phyloP scores from a whole-genome alignment of 2,329 filamentous ascomycete species.

The Truncatella angustata region DNA sequence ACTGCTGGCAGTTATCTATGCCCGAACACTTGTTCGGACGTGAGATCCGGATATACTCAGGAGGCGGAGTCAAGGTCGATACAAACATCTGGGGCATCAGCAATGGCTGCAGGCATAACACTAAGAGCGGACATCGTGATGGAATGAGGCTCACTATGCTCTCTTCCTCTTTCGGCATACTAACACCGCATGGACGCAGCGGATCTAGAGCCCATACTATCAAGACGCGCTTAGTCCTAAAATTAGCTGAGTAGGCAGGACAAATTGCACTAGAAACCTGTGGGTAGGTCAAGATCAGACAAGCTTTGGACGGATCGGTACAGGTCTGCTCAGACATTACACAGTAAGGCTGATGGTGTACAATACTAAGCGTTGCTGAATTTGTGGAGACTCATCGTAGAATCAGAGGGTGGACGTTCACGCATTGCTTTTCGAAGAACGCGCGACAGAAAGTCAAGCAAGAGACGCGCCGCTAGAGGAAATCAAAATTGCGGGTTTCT shows the following conservation, averaged over 20 bases:
- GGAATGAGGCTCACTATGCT: conserved; percentile 1
- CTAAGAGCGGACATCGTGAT: conserved; percentile 2
- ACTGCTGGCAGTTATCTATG: conserved; percentile 2
- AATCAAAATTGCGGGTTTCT: background rate
- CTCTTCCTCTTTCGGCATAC: background rate
- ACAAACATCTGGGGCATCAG: background rate
- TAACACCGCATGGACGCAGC: background rate
- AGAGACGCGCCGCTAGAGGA: background rate
- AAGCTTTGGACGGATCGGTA: background rate
- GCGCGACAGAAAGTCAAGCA: background rate
- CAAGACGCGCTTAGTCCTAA: background rate
- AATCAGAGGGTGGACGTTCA: background rate
- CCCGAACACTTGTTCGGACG: background rate
- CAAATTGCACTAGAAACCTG: background rate
- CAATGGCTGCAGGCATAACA: background rate
- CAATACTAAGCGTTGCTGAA: background rate
- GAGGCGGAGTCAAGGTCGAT: background rate
- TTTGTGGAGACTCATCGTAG: background rate
- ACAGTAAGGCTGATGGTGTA: conserved; percentile 5
- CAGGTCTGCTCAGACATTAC: background rate
- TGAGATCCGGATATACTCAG: background rate
- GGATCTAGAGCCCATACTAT: background rate
- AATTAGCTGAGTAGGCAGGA: background rate
- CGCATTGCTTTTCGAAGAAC: background rate
- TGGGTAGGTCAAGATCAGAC: background rate